Evolutionary conservation across 441 rosid genomes (phyloP), one percentile per base, ranked within the genome.

Genomic region (Populus tomentosa): DNA sequence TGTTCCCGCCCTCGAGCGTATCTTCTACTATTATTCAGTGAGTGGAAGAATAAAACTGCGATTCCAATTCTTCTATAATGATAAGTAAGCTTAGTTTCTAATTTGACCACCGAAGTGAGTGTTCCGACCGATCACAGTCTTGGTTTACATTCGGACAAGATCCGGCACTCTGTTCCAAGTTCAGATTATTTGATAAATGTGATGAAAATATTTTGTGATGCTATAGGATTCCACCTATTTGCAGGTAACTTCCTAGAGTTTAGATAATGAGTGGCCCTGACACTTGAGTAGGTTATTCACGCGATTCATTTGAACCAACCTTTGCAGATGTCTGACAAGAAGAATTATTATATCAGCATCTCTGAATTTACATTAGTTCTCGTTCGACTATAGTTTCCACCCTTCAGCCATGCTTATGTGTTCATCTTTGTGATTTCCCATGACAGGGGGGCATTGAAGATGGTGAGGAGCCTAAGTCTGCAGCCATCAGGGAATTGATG

Each of bases 401-500:
- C 66, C 72, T 69, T 75, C 53, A 5, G 70, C 70, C 75, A 66
- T 64, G 76, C 65, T 79, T 72, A 40, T 40, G 40, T 33, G 42
- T n/a, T 33, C 28, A 26, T 38, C 69, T 71, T 26, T 53, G 64
- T 33, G 71, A 70, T 73, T 78, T 62, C 1, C 14, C 20, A 36
- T 81, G 73, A 74, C 79, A 95, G 99, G 99, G 99, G 40, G 93
- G 96, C 28, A 91, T 95, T 70, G 99, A 95, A 84, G 99, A 92
- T 78, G 93, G 87, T 1, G 99, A 95, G 80, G 97, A 95, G 64
- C 99, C 99, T 32, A 89, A 85, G 71, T 71, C 89, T 73, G 97
- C 98, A 72, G 98, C 97, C 63, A 85, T 89, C 72, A 92, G 95
- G 87, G 95, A 91, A 86, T 72, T 95, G 70, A 88, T 80, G 78